Conservation (phyloP, 2,329 filamentous ascomycete genomes). For the Rugonectria rugulosa region DNA sequence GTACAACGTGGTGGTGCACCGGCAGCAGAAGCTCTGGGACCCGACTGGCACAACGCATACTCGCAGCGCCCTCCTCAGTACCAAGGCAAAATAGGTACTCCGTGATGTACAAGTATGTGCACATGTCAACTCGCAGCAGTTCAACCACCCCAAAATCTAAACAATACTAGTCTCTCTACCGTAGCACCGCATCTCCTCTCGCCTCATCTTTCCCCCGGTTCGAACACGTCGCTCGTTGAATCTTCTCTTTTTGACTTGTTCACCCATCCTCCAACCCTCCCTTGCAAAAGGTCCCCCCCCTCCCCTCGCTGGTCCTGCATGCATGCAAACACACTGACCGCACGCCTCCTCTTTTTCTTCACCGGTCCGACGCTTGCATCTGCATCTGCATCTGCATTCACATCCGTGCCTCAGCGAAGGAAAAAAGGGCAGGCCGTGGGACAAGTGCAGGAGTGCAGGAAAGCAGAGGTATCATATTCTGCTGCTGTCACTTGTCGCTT, state of each 20-base stretch:
- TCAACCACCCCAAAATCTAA: neutral
- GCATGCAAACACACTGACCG: neutral
- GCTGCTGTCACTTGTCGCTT: no score
- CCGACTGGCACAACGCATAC: constrained; percentile 22
- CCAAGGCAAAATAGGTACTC: neutral
- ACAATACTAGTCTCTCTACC: neutral
- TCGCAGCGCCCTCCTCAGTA: constrained; percentile 1
- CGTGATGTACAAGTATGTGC: no score
- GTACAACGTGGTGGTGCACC: constrained; percentile 6
- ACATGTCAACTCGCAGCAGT: no score
- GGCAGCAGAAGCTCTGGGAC: neutral
- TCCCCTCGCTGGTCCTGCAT: neutral
- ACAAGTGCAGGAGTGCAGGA: neutral
- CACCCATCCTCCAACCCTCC: neutral
- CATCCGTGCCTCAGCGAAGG: neutral
- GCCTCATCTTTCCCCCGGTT: neutral
- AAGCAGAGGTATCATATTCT: no score
- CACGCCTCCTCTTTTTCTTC: neutral
- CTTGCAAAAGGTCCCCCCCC: neutral
- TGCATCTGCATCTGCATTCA: neutral
- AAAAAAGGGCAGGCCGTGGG: neutral
- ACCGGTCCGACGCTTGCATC: neutral
- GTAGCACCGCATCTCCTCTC: neutral
- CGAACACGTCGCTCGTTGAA: neutral
- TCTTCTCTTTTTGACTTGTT: neutral